These are phyloP conservation scores for Trichoderma asperellum DNA, from an alignment of 2,329 filamentous ascomycete species.

Conservation along the genomic window DNA sequence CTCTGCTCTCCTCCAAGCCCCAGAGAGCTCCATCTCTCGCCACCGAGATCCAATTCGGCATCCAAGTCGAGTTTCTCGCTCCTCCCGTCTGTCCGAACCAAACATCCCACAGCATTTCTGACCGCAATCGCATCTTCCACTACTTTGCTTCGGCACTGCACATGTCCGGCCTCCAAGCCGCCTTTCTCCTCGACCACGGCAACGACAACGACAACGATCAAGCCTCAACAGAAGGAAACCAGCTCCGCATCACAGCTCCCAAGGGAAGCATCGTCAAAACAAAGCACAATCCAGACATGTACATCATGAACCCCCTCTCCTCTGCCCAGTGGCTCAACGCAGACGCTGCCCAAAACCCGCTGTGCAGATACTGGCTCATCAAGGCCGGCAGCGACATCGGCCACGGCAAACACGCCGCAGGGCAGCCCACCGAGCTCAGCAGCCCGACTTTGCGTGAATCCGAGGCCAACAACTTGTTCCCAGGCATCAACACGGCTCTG, in stretches of 20 bases:
- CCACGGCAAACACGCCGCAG: neutral
- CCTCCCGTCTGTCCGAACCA: constrained; percentile 6
- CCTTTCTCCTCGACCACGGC: constrained; percentile 15
- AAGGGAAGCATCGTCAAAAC: constrained; percentile 22
- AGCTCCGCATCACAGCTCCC: neutral
- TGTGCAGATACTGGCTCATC: constrained; percentile 28
- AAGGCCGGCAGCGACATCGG: constrained; percentile 9
- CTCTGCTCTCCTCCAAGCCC: neutral
- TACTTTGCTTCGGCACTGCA: constrained; percentile 22
- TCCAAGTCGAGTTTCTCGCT: constrained; percentile 31
- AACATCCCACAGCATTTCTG: neutral
- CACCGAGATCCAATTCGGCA: constrained; percentile 29
- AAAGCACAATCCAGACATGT: constrained; percentile 18
- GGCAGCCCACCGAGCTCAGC: constrained; percentile 28
- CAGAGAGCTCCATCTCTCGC: neutral
- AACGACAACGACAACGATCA: no score
- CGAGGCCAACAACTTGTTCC: constrained; percentile 27
- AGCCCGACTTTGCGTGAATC: constrained; percentile 29
- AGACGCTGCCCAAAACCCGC: neutral
- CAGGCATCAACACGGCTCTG: constrained; percentile 25
- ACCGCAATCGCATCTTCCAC: constrained; percentile 17
- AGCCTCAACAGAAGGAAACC: neutral
- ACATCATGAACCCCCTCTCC: constrained; percentile 24
- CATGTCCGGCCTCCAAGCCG: constrained; percentile 22
- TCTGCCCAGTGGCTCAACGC: neutral